Evolutionary conservation across 208 protist genomes (phyloP), one percentile per base, ranked within the genome.

Genomic region (Trypanosoma boissoni): DNA sequence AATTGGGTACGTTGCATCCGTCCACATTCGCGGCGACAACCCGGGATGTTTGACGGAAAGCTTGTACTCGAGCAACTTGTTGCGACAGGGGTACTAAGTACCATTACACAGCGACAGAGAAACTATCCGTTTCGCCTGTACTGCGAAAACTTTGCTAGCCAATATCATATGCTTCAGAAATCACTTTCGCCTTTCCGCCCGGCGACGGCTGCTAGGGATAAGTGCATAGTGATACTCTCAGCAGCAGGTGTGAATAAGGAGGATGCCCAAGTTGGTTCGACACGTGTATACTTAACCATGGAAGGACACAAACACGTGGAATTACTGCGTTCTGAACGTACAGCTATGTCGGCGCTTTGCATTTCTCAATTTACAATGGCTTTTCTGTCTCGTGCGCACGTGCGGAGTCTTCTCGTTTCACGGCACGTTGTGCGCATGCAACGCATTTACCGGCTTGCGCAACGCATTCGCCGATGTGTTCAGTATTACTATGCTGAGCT

Each of bases 1-100:
- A 54, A 64, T 39, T 86, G 74, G 55, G 74, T 86, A 14, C 56
- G 80, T 36, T 86, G 80, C 48, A 76, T 86, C 41, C 60, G 67
- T 31, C 80, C 80, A 7, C 68, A 86, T 58, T 50, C 55, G 8
- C 50, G 32, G n/a, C 68, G 78, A 58, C 45, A 60, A 41, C 64
- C 58, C 14, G 39, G 50, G n/a, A 41, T 69, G 4, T 86, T 85
- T 44, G 68, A 75, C 34, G 55, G 44, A 24, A 53, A 69, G 24
- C 18, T 64, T 1, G 58, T 76, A 0, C 52, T 76, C 34, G 68
- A 74, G 28, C 78, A 86, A 53, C 41, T 86, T 21, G 66, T 61
- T 39, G 68, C 52, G 7, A 65, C 62, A 41, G 74, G 74, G 24
- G 70, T 86, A 3, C 29, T 86, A 3, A 76, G 80, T 29, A 82